phyloP scores from a whole-genome alignment of 495 filamentous ascomycete species.

The Bathelium albidoporum region DNA sequence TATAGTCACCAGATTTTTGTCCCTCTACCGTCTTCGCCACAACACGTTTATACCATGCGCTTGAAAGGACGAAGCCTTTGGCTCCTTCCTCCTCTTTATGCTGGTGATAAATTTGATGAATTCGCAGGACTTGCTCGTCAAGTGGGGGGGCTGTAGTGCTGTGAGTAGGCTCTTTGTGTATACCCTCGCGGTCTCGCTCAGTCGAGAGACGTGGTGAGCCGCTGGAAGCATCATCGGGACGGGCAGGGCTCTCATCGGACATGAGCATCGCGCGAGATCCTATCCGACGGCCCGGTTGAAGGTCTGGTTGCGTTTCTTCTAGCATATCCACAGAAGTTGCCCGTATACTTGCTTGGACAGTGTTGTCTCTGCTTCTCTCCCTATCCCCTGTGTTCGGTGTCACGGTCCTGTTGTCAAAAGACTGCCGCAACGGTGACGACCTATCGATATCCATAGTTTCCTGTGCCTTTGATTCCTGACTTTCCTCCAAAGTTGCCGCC shows the following conservation, averaged over 20 bases:
- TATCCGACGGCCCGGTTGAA: background rate
- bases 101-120: slow-evolving; percentile 44
- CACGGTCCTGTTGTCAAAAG: background rate
- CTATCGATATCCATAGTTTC: slow-evolving; percentile 29
- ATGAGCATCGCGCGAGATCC: background rate
- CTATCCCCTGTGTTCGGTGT: background rate
- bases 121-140: slow-evolving; percentile 67
- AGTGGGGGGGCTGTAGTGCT: slow-evolving; percentile 34
- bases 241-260: background rate
- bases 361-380: background rate
- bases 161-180: background rate
- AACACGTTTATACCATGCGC: slow-evolving; percentile 66
- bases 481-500: slow-evolving; percentile 41
- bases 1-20: slow-evolving; percentile 38
- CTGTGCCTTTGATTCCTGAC: slow-evolving; percentile 16
- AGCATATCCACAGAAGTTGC: slow-evolving; percentile 21
- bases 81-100: slow-evolving; percentile 53
- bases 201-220: background rate
- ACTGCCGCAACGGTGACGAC: background rate
- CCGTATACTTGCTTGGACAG: background rate
- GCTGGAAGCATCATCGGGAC: no score
- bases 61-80: slow-evolving; percentile 68
- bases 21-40: slow-evolving; percentile 52
- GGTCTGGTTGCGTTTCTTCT: background rate
- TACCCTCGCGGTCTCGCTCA: background rate